Base-by-base conservation (phyloP, 139 green algal species). In the Chlorella sorokiniana region DNA sequence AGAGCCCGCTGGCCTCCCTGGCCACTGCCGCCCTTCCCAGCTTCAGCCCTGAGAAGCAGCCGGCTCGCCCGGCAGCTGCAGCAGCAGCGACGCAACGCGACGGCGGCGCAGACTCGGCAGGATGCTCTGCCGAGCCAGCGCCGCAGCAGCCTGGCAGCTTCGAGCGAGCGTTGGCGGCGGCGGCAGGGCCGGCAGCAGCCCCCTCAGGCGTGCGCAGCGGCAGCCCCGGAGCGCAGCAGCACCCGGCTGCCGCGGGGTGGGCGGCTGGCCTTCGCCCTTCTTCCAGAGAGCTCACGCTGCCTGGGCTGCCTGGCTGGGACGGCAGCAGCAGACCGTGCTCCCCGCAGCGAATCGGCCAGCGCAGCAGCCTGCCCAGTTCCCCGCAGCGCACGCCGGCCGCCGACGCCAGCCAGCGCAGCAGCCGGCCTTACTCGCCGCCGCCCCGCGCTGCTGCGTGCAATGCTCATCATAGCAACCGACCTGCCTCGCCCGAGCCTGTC, bases 41-140 rank as follows among this genome's bases (percentile, higher is more conserved):
- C 52, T 79, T 79, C 73, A 79, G 73, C 54, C 73, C 73, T 22
- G 73, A 79, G 5, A 79, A 79, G 37, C 52, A 38, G 18, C n/a
- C 69, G 23, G 27, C 35, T 23, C 2, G 33, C n/a, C n/a, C 48
- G 44, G 7, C 16, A 7, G 29, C 3, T 48, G n/a, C n/a, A 27
- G 33, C 71, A 11, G 71, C 71, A 75, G 68, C 48, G 4, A 8
- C 71, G 23, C 23, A 35, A 33, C 48, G 16, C n/a, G n/a, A n/a
- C n/a, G n/a, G n/a, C n/a, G n/a, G n/a, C n/a, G n/a, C n/a, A n/a
- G n/a, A n/a, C n/a, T n/a, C n/a, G n/a, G n/a, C n/a, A n/a, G n/a
- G n/a, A n/a, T n/a, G n/a, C n/a, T n/a, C n/a, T n/a, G n/a, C n/a
- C n/a, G n/a, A 0, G 42, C 42, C 16, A 31, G 18, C n/a, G 1